Evolutionary conservation across 495 filamentous ascomycete species (phyloP).

Genomic region (Xylaria acuta): DNA sequence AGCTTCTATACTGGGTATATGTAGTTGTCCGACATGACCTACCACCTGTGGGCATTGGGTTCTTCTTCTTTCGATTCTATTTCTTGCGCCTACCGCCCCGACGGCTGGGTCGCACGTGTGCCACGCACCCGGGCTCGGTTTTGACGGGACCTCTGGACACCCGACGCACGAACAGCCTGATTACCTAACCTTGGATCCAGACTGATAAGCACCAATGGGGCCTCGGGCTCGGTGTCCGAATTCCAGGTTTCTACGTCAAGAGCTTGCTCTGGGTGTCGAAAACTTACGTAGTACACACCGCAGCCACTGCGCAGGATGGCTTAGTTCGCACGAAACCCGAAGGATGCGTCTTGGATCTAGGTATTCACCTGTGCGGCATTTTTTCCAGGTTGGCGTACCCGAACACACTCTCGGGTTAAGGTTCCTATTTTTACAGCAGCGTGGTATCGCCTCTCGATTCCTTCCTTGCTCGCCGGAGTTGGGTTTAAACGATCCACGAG

Average conservation of each 20-base stretch:
- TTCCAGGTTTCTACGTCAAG: background rate
- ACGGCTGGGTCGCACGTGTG: background rate
- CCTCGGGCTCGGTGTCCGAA: constrained; percentile 20
- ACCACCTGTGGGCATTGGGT: background rate
- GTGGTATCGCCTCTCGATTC: background rate
- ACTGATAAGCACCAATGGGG: constrained; percentile 12
- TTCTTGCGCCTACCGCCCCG: background rate
- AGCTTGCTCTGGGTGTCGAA: constrained; percentile 1
- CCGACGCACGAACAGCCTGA: background rate
- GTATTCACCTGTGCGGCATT: background rate
- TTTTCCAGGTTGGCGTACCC: background rate
- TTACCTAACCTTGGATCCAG: background rate
- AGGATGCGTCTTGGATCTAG: constrained; percentile 15
- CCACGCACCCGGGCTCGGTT: background rate
- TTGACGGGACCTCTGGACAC: background rate
- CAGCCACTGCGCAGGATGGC: background rate
- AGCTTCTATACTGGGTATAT: background rate
- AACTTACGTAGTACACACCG: background rate
- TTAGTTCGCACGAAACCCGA: constrained; percentile 4
- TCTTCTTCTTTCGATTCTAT: background rate
- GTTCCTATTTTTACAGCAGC: background rate
- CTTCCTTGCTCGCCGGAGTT: background rate
- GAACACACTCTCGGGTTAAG: background rate
- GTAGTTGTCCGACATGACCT: background rate
- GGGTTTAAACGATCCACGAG: background rate